These are phyloP conservation scores for Dioscorea zingiberensis DNA, from an alignment of 106 monocot genomes.

Conservation along the genomic window DNA sequence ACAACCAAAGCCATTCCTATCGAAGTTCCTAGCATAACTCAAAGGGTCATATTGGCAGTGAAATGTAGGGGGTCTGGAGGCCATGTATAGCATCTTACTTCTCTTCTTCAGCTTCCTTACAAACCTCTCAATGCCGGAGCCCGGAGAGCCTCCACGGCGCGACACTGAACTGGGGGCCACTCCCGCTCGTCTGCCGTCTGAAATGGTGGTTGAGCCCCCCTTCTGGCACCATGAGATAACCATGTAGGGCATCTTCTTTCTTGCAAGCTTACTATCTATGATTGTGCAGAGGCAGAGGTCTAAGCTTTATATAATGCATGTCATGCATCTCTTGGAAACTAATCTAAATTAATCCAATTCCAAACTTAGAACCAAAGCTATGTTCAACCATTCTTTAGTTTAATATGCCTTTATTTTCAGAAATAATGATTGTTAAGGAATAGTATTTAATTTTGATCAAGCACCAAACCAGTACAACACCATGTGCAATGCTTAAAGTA, in stretches of 20 bases:
- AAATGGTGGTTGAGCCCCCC: neutral
- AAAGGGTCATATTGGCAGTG: conserved; percentile 37
- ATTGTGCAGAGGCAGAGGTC: neutral
- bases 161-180: neutral
- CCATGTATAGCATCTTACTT: conserved; percentile 24
- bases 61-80: conserved; percentile 13
- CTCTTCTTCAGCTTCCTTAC: conserved; percentile 26
- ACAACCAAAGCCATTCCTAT: conserved; percentile 14
- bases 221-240: neutral
- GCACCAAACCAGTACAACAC: too few species aligned
- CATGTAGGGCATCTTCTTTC: neutral
- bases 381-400: too few species aligned
- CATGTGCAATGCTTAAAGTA: too few species aligned
- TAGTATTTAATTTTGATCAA: too few species aligned
- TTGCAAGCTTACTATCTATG: neutral
- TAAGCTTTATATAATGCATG: too few species aligned
- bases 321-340: too few species aligned
- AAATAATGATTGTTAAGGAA: too few species aligned
- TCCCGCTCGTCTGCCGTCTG: neutral
- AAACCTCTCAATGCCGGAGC: conserved; percentile 16
- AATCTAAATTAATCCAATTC: too few species aligned
- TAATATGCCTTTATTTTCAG: too few species aligned
- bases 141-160: neutral
- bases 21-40: conserved; percentile 34
- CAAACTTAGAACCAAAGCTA: too few species aligned